Base-by-base conservation (phyloP, 176 grass and related monocot genomes). In the Zoysia pacifica region DNA sequence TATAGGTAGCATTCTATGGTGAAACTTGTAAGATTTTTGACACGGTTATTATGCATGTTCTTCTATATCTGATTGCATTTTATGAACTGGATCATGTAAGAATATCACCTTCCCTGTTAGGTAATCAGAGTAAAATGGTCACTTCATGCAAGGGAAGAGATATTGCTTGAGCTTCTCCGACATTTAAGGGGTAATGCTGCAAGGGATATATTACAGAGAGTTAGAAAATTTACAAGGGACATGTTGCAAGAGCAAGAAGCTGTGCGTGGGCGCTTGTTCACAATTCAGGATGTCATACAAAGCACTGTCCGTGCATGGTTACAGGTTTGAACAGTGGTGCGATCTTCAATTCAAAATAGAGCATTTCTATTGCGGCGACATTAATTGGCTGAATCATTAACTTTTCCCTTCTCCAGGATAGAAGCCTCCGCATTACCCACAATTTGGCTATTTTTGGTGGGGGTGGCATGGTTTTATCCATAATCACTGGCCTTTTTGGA, bases 71-170 rank as follows among this genome's bases (percentile, higher is more conserved):
- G 12, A 5, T 71, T 13, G 58, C 50, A 56, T 69, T 64, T 67
- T 11, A 41, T 76, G 65, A 81, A 39, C 18, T 36, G 7, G 48
- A 75, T 40, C 65, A 6, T 65, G 47, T 48, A 69, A 76, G 65
- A 48, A 56, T 19, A 35, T 87, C 19, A 66, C 18, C 11, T 48
- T 15, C 4, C 5, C 8, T 77, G 46, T 55, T 78, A 99, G 96
- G 96, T 99, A 38, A 99, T 99, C 76, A 91, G 96, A 69, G 96
- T 99, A 46, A 99, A 99, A 81, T 99, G 96, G 96, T 95, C 96
- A 56, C 89, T 99, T 70, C 96, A 99, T 79, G 96, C 96, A 36
- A 94, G 96, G 72, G 96, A 99, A 80, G 96, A 99, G 76, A 99
- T 99, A 28, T 16, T 99, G 44, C 80, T 88, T 69, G 96, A 99